Base-by-base conservation (phyloP, 768 basidiomycete genomes). In the Amyloporia xantha region DNA sequence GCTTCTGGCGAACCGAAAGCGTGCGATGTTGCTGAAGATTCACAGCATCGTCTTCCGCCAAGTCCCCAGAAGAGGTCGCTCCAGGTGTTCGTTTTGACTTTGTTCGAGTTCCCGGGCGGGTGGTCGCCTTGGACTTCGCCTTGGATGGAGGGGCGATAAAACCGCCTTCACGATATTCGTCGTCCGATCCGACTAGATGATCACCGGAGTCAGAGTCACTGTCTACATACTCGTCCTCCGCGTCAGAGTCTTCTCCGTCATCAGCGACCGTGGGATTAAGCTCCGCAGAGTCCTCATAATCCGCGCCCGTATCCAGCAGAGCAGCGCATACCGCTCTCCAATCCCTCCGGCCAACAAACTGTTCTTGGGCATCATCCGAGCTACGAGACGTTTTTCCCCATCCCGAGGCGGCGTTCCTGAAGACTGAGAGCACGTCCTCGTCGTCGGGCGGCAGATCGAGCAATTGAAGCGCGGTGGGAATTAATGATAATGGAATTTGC, bases 291-390 rank as follows among this genome's bases (percentile, higher is more conserved):
- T 39, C 38, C 9, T 6, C 6, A 7, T 7, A 13, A 17, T 39
- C 38, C 20, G 15, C 49, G 60, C 5, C 48, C 55, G 10, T 60
- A 9, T 65, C 67, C 9, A 91, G 69, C 11, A 92, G 68, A 3
- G 84, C 84, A 9, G 83, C 80, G 60, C 89, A 91, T 3, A 92
- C 84, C 11, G 86, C 75, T 30, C 85, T 76, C 85, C 86, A 92
- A 60, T 91, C 89, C 24, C 81, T 79, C 42, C 73, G 68, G 54
- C 73, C 77, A 21, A 92, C 76, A 38, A 66, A 62, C 24, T 64
- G 63, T 12, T 62, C 67, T 26, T 56, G 59, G 37, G 41, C 57
- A 57, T 15, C 58, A 66, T 26, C 39, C 12, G 19, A 33, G 24
- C 41, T 23, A 19, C 28, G 38, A 9, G 30, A 17, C 25, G 41